Evolutionary conservation across 305 asterid species (phyloP).

Genomic region (Vinca major): DNA sequence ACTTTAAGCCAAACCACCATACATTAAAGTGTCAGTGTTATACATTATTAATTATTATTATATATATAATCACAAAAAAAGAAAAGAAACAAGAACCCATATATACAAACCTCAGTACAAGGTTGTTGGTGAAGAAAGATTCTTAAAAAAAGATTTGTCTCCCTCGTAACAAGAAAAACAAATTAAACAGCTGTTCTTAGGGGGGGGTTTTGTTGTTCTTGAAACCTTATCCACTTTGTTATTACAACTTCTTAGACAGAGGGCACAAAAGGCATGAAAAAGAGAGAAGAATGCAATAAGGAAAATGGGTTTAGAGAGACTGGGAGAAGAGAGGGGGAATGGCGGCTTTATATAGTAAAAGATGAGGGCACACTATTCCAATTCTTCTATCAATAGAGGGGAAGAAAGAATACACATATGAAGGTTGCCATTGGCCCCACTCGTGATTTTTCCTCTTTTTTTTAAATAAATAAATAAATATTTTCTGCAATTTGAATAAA

Average conservation of each 20-base stretch:
- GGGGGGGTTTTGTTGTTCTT: slow-evolving; percentile 7
- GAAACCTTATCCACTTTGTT: slow-evolving; percentile 16
- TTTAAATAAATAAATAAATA: no score
- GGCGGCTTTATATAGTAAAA: slow-evolving; percentile 27
- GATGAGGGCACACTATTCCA: slow-evolving; percentile 8
- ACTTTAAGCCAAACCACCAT: slow-evolving; percentile 4
- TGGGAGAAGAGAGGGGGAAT: slow-evolving; percentile 7
- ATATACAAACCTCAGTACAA: slow-evolving; percentile 6
- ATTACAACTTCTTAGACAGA: neutral
- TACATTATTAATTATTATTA: no score
- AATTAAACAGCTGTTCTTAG: slow-evolving; percentile 12
- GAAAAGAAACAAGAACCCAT: neutral
- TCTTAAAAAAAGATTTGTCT: no score
- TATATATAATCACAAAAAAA: slow-evolving; percentile 2
- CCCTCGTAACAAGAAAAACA: slow-evolving; percentile 9
- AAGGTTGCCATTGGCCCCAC: neutral
- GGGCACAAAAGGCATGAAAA: slow-evolving; percentile 1
- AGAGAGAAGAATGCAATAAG: neutral
- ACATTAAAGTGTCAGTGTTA: neutral
- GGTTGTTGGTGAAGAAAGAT: no score
- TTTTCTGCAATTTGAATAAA: no score
- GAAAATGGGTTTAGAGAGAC: neutral
- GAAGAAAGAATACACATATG: neutral
- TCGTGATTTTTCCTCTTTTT: no score
- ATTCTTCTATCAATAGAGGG: neutral